A percentile compares a stretch with the other conserved stretches of the same genome.
Conservation (phyloP, 148 eudicot species). For the Vaccinium vitisidaea region DNA sequence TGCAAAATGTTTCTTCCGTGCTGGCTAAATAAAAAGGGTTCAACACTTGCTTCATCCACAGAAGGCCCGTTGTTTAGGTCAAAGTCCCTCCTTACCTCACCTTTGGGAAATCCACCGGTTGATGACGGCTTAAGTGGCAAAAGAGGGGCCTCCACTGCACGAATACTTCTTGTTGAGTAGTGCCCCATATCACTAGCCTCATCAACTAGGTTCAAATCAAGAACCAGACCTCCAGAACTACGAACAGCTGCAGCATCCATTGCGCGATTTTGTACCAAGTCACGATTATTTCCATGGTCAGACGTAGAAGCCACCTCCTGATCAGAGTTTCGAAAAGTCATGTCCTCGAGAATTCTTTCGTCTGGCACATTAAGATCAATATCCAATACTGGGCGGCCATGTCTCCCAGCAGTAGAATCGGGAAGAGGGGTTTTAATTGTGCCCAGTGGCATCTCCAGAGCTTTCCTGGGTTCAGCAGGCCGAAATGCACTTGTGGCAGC, state of each 20-base stretch:
- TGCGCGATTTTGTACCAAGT: slow-evolving; percentile 4
- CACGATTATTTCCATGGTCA: slow-evolving; percentile 13
- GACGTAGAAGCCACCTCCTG: slow-evolving; percentile 35
- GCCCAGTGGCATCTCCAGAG: slow-evolving; percentile 35
- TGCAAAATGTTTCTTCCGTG: slow-evolving; percentile 34
- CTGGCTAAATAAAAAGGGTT: slow-evolving; percentile 31
- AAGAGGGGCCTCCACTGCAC: slow-evolving; percentile 35
- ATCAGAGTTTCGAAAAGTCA: slow-evolving; percentile 38
- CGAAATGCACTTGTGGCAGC: slow-evolving; percentile 97
- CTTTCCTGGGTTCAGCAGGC: slow-evolving; percentile 85
- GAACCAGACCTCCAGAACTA: slow-evolving; percentile 63
- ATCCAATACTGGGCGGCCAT: slow-evolving; percentile 53
- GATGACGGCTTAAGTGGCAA: slow-evolving; percentile 32
- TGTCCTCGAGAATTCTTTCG: slow-evolving; percentile 56
- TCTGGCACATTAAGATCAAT: slow-evolving; percentile 90
- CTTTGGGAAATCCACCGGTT: slow-evolving; percentile 30
- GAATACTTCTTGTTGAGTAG: slow-evolving; percentile 34
- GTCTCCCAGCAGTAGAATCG: slow-evolving; percentile 45
- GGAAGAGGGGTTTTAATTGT: slow-evolving; percentile 23
- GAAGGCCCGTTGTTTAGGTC: slow-evolving; percentile 86
- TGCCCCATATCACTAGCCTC: slow-evolving; percentile 56
- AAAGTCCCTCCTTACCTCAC: slow-evolving; percentile 56
- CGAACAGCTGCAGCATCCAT: slow-evolving; percentile 18
- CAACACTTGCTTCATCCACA: slow-evolving; percentile 55
- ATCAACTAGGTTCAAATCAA: slow-evolving; percentile 79